Percentiles rank a stretch among this genome's conserved stretches.
Evolutionary conservation across 2,329 filamentous ascomycete species (phyloP).

Genomic region (Ophiostoma himal-ulmi): DNA sequence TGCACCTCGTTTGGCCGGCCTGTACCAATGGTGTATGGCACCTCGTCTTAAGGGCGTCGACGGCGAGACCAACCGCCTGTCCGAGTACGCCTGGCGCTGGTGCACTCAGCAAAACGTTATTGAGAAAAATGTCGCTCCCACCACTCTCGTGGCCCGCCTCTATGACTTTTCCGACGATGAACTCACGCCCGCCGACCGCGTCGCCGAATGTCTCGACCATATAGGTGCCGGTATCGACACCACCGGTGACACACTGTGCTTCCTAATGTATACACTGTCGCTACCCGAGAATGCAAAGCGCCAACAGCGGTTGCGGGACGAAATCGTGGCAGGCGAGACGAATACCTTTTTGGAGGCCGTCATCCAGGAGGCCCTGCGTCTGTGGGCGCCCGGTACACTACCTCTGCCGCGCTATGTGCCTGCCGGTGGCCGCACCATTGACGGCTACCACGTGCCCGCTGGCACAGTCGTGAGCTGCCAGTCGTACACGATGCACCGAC

Average conservation of each 20-base stretch:
- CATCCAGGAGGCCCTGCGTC: slow-evolving; percentile 54
- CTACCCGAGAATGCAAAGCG: slow-evolving; percentile 46
- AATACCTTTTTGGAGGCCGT: slow-evolving; percentile 45
- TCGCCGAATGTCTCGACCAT: slow-evolving; percentile 64
- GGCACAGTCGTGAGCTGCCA: slow-evolving; percentile 55
- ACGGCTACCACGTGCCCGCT: slow-evolving; percentile 43
- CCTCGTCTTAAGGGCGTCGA: slow-evolving; percentile 11
- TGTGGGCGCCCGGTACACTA: slow-evolving; percentile 59
- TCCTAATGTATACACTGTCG: slow-evolving; percentile 65
- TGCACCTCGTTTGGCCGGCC: slow-evolving; percentile 2
- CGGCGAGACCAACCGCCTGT: slow-evolving; percentile 13
- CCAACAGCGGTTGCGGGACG: slow-evolving; percentile 49
- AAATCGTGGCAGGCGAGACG: slow-evolving; percentile 35
- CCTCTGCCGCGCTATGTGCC: slow-evolving; percentile 52
- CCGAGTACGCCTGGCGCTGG: slow-evolving; percentile 16
- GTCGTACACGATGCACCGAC: slow-evolving; percentile 53
- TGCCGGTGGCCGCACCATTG: not conserved
- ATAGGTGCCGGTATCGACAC: slow-evolving; percentile 67
- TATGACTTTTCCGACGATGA: slow-evolving; percentile 12
- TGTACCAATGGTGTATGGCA: not conserved
- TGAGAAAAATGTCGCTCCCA: slow-evolving; percentile 4
- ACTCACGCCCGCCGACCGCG: slow-evolving; percentile 10
- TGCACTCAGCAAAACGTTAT: not conserved
- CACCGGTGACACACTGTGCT: slow-evolving; percentile 62
- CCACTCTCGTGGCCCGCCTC: slow-evolving; percentile 17